Conservation (phyloP, 2,329 filamentous ascomycete species). For the Knufia petricola region DNA sequence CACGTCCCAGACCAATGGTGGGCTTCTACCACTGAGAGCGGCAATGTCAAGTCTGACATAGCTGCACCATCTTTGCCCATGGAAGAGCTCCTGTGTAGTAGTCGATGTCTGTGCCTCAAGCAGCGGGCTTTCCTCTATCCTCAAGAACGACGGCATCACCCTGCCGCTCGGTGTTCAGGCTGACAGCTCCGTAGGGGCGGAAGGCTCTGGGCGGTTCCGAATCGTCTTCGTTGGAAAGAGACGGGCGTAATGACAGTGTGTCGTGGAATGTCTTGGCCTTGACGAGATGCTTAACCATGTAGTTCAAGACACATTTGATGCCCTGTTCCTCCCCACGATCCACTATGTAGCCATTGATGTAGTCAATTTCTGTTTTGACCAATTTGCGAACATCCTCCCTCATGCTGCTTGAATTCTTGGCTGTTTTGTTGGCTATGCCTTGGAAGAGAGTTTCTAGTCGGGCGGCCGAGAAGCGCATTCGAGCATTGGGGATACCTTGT, state of each 20-base stretch:
- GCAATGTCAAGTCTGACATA: no score
- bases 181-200: background rate
- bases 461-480: slow-evolving; percentile 49
- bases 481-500: slow-evolving; percentile 49
- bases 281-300: slow-evolving; percentile 62
- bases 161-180: background rate
- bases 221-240: slow-evolving; percentile 21
- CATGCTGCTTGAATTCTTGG: slow-evolving; percentile 56
- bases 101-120: background rate
- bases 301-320: slow-evolving; percentile 62
- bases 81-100: no score
- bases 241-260: slow-evolving; percentile 16
- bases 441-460: slow-evolving; percentile 54
- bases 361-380: slow-evolving; percentile 64
- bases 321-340: slow-evolving; percentile 61
- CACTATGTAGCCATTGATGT: slow-evolving; percentile 81
- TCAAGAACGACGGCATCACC: background rate
- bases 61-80: no score
- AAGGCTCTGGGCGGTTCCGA: background rate
- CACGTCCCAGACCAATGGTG: no score
- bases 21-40: no score
- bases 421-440: slow-evolving; percentile 45
- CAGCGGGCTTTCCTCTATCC: background rate
- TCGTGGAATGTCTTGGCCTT: slow-evolving; percentile 49
- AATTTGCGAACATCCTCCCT: slow-evolving; percentile 54